phyloP scores from a whole-genome alignment of 2,329 filamentous ascomycete species.

The Xylaria sp. region DNA sequence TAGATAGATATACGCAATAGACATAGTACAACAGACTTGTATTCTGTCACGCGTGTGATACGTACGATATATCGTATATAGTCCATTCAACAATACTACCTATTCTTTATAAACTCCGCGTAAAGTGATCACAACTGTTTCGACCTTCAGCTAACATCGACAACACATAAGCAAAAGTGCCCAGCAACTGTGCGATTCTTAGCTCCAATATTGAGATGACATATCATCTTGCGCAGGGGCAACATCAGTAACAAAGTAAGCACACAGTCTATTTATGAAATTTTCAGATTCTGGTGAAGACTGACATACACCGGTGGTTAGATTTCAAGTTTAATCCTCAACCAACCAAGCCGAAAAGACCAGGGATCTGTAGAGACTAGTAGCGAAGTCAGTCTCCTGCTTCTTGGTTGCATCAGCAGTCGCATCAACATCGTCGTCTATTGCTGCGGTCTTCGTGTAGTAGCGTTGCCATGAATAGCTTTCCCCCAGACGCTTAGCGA shows the following conservation, averaged over 20 bases:
- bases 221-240: background rate
- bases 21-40: too few species aligned
- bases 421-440: constrained; percentile 21
- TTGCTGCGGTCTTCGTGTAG: constrained; percentile 28
- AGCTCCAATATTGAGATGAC: too few species aligned
- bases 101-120: background rate
- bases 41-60: too few species aligned
- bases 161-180: background rate
- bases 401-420: constrained; percentile 33
- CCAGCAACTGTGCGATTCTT: background rate
- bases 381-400: constrained; percentile 38
- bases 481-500: constrained; percentile 66
- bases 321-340: background rate
- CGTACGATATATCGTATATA: too few species aligned
- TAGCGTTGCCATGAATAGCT: constrained; percentile 53
- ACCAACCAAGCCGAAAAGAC: constrained; percentile 7
- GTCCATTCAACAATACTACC: too few species aligned
- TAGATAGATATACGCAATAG: too few species aligned
- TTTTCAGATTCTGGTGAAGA: background rate
- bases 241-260: background rate
- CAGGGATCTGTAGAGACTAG: constrained; percentile 19
- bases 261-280: background rate
- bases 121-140: background rate
- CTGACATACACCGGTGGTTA: background rate
- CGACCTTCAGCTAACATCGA: background rate